These are phyloP conservation scores for Truncatella angustata DNA, from an alignment of 2,329 filamentous ascomycete genomes.

Conservation along the genomic window DNA sequence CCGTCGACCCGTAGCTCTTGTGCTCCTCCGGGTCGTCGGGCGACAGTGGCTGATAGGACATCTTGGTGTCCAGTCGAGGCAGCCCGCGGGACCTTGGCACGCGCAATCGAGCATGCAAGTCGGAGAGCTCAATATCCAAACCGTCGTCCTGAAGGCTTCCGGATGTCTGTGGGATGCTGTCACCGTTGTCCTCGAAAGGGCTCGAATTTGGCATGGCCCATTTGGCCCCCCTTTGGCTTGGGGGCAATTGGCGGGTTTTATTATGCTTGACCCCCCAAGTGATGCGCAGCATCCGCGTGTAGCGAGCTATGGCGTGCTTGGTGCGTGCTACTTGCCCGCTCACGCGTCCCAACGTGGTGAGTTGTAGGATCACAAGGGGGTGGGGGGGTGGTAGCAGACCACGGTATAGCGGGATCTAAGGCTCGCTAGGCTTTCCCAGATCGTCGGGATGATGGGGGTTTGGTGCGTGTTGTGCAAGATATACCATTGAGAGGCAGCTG, in stretches of 20 bases:
- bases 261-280: not conserved
- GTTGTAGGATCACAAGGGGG: not conserved
- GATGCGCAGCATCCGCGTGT: not conserved
- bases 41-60: conserved; percentile 6
- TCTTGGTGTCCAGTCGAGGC: not conserved
- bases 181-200: not conserved
- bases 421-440: not conserved
- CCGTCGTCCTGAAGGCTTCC: not conserved
- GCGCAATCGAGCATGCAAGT: not conserved
- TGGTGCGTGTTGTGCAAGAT: not conserved
- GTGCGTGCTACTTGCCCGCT: not conserved
- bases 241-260: not conserved
- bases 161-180: not conserved
- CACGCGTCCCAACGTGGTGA: not conserved
- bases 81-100: not conserved
- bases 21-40: conserved; percentile 7
- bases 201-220: not conserved
- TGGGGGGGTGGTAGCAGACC: too few relatives aligned
- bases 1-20: conserved; percentile 8
- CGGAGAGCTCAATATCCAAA: not conserved
- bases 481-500: not conserved
- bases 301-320: conserved; percentile 1
- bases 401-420: not conserved
- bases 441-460: not conserved
- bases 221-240: too few relatives aligned